Evolutionary conservation across 139 green algal genomes (phyloP), one percentile per base, ranked within the genome.

Genomic region (Chloropicon primus): DNA sequence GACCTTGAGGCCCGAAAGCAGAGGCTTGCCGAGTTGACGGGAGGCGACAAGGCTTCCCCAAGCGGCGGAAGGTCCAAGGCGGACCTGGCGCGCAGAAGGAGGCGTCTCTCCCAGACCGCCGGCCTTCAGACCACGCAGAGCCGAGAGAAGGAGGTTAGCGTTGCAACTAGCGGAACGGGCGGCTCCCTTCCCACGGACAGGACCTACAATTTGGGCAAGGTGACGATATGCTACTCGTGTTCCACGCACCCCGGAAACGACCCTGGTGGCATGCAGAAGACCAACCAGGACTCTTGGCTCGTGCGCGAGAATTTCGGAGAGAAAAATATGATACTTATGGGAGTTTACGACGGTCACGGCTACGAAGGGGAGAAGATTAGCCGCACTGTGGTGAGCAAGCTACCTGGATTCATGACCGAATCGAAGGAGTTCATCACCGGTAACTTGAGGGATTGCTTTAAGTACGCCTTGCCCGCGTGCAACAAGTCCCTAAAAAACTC

Each of bases 331-430:
- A 1, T 80, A 1, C 21, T 89, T 24, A 74, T 89, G 23, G 82
- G 81, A 22, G 79, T 89, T 25, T 87, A 87, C 82, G 85, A 89
- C 53, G 85, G 85, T 21, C 85, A 89, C 73, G 85, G 85, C 2
- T n/a, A 73, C 28, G 81, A 87, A 23, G 85, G 85, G 71, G 53
- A 53, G 25, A 79, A 78, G 23, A 79, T 86, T 23, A 83, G 79
- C 0, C 74, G 74, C 24, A 28, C 54, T 10, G 62, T 86, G 2
- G 80, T 71, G 1, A 24, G 26, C 0, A 77, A 80, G 73, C 72
- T 86, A 24, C 41, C 82, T 28, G 41, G 41, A 29, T 22, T 27
- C 26, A 21, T 41, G 5, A 76, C 26, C 2, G 41, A 62, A 17
- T 62, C 41, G 10, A 17, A 22, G 74, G 74, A 53, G 77, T 29